phyloP scores from a whole-genome alignment of 768 basidiomycete species.

The Exsudoporus frostii region DNA sequence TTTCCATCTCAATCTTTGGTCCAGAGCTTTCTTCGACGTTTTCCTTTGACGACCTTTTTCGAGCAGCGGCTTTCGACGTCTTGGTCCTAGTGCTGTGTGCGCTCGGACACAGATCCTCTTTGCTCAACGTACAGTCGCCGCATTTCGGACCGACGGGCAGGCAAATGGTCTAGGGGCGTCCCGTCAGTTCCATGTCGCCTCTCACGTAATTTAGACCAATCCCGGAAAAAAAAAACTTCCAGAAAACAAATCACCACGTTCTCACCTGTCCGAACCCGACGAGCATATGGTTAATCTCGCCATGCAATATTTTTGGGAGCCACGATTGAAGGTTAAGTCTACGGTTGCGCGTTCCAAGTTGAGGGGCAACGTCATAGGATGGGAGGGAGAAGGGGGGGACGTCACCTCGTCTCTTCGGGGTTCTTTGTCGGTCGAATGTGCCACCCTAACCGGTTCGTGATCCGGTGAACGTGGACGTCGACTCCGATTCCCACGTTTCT shows the following conservation, averaged over 20 bases:
- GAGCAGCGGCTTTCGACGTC: slow-evolving; percentile 14
- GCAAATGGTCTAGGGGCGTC: slow-evolving; percentile 53
- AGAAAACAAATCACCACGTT: background rate
- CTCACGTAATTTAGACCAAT: background rate
- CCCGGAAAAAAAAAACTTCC: background rate
- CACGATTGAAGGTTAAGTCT: slow-evolving; percentile 81
- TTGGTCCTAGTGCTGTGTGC: slow-evolving; percentile 35
- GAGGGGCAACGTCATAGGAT: background rate
- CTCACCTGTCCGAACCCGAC: slow-evolving; percentile 84
- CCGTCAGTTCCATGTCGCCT: background rate
- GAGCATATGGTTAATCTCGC: slow-evolving; percentile 74
- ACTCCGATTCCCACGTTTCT: slow-evolving; percentile 92
- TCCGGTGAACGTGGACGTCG: slow-evolving; percentile 93
- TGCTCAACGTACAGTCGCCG: slow-evolving; percentile 56
- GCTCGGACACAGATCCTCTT: slow-evolving; percentile 63
- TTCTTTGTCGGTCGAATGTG: slow-evolving; percentile 80
- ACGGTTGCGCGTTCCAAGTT: background rate
- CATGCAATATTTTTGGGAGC: slow-evolving; percentile 71
- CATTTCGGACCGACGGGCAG: slow-evolving; percentile 64
- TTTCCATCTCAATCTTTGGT: slow-evolving; percentile 39
- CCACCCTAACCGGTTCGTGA: slow-evolving; percentile 92
- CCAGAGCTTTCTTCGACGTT: slow-evolving; percentile 15
- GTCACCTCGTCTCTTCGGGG: slow-evolving; percentile 83
- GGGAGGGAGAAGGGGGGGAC: background rate
- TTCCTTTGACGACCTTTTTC: slow-evolving; percentile 1